A percentile compares a stretch with the other conserved stretches of the same genome.
These are phyloP conservation scores for Arachnomyces sp. DNA, from an alignment of 2,329 filamentous ascomycete species.

Conservation along the genomic window DNA sequence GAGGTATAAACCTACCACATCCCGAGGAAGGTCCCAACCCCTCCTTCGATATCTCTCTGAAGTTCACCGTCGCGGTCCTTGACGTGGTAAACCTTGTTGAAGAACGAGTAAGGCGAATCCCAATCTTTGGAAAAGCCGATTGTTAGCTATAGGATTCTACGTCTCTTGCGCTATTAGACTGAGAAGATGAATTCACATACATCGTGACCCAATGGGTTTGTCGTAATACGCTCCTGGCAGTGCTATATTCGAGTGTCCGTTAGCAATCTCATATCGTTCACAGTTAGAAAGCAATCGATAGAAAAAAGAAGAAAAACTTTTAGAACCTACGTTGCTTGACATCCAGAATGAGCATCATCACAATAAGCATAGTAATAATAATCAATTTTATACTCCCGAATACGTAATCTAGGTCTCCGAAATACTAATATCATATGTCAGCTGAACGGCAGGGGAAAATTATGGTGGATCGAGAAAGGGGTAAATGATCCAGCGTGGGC, in stretches of 20 bases:
- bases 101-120: slow-evolving; percentile 33
- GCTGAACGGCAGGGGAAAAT: slow-evolving; percentile 32
- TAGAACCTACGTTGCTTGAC: slow-evolving; percentile 28
- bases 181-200: slow-evolving; percentile 18
- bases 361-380: slow-evolving; percentile 35
- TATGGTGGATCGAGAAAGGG: slow-evolving; percentile 32
- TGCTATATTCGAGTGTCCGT: slow-evolving; percentile 23
- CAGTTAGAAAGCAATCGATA: neutral
- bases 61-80: slow-evolving; percentile 23
- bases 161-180: neutral
- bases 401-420: slow-evolving; percentile 30
- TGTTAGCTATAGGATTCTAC: neutral
- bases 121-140: slow-evolving; percentile 21
- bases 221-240: slow-evolving; percentile 30
- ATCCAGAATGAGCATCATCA: slow-evolving; percentile 37
- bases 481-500: slow-evolving; percentile 20
- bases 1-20: slow-evolving; percentile 29
- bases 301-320: too few species aligned
- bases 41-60: slow-evolving; percentile 23
- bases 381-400: slow-evolving; percentile 29
- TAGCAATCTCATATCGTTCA: slow-evolving; percentile 17
- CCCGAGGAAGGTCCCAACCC: slow-evolving; percentile 31
- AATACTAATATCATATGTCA: slow-evolving; percentile 31
- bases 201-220: slow-evolving; percentile 27
- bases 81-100: slow-evolving; percentile 27